Percentiles rank a stretch among this genome's conserved stretches.
phyloP scores from a whole-genome alignment of 345 rosid species.

The Ceriops tagal region DNA sequence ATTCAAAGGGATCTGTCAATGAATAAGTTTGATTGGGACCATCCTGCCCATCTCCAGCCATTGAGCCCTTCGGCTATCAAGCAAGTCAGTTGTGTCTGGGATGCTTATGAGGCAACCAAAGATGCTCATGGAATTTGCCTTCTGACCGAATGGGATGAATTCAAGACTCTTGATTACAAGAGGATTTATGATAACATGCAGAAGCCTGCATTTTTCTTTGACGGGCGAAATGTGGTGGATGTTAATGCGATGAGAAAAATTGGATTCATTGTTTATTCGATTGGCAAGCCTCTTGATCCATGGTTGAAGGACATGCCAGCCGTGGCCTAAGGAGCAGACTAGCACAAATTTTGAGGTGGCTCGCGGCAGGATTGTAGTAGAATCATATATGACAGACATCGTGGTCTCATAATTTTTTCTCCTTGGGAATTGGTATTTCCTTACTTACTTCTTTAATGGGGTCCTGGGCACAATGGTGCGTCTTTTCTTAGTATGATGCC shows the following conservation, averaged over 20 bases:
- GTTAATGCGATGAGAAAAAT: neutral
- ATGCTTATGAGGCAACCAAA: slow-evolving; percentile 6
- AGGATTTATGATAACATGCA: slow-evolving; percentile 3
- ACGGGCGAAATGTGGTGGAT: slow-evolving; percentile 1
- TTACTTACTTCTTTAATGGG: neutral
- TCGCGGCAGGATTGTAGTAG: slow-evolving; percentile 10
- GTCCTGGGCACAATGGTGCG: slow-evolving; percentile 7
- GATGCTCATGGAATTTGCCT: slow-evolving; percentile 10
- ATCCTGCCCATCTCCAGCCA: slow-evolving; percentile 8
- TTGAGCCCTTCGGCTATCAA: neutral
- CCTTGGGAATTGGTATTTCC: neutral
- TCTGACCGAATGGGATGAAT: slow-evolving; percentile 6
- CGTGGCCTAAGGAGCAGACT: neutral
- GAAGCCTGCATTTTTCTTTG: slow-evolving; percentile 7
- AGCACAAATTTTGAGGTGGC: neutral
- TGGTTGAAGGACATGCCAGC: slow-evolving; percentile 22
- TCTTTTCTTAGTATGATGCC: slow-evolving; percentile 17
- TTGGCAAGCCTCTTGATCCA: slow-evolving; percentile 18
- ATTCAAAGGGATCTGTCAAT: slow-evolving; percentile 5
- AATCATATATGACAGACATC: slow-evolving; percentile 8
- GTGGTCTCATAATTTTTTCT: slow-evolving; percentile 1
- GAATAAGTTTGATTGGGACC: slow-evolving; percentile 9
- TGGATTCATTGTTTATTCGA: slow-evolving; percentile 15
- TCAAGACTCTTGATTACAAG: slow-evolving; percentile 4
- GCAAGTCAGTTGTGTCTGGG: neutral